Conservation (phyloP, 2,329 filamentous ascomycete species). For the Fusarium sp. region DNA sequence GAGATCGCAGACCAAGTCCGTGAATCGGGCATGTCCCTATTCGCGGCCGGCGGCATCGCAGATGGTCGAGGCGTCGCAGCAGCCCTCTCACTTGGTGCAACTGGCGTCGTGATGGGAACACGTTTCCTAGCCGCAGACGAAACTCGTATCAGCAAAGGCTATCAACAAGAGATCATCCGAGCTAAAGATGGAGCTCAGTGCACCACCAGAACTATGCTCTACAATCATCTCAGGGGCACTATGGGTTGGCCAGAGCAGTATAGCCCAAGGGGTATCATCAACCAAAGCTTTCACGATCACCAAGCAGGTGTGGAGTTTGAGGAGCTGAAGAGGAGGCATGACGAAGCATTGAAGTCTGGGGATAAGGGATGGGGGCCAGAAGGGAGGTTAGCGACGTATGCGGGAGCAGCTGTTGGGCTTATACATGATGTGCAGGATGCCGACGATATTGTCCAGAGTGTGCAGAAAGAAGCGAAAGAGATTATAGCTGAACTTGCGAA, state of each 20-base stretch:
- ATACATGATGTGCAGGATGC: conserved; percentile 52
- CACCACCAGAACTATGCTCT: conserved; percentile 54
- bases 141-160: conserved; percentile 50
- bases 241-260: conserved; percentile 52
- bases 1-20: conserved; percentile 55
- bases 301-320: conserved; percentile 51
- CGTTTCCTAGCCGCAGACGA: conserved; percentile 63
- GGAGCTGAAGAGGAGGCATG: conserved; percentile 52
- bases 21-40: conserved; percentile 49
- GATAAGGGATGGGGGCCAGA: conserved; percentile 57
- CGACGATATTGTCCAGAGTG: conserved; percentile 47
- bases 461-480: conserved; percentile 41
- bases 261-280: conserved; percentile 51
- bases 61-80: conserved; percentile 61
- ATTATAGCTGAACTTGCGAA: not conserved
- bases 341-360: conserved; percentile 46
- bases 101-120: conserved; percentile 68
- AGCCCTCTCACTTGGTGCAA: conserved; percentile 59
- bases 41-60: conserved; percentile 62
- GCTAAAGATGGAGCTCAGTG: conserved; percentile 50
- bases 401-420: conserved; percentile 55
- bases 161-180: conserved; percentile 53
- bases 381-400: conserved; percentile 60
- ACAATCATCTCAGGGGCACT: conserved; percentile 53
- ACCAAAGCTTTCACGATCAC: conserved; percentile 49